Base-by-base conservation (phyloP, 2,329 filamentous ascomycete genomes). In the Penicillium sp. region DNA sequence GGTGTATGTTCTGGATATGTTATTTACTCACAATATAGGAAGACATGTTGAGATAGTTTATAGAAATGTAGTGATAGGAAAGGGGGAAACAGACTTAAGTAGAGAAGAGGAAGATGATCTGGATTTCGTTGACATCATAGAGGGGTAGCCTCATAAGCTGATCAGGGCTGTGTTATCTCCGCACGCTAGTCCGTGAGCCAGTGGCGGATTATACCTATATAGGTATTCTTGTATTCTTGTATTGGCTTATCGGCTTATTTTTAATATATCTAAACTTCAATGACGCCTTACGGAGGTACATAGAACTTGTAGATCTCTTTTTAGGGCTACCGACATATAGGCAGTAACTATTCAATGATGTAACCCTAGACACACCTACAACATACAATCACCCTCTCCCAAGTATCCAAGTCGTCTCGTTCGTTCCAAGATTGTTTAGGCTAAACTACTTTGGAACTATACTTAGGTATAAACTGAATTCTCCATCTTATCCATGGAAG, bases 41-140 rank as follows among this genome's bases (percentile, higher is more conserved):
- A 54, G 55, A 21, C 55, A 57, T 57, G 17, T 15, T 57, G 29
- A 13, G 12, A 35, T 45, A 4, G 29, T 17, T 35, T 35, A 17
- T 47, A 21, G 19, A 19, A 19, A 13, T 33, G n/a, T 12, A n/a
- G 41, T 31, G 17, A 4, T 19, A 4, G n/a, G 8, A 17, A 2
- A 6, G 31, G 15, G 13, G 23, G 10, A 37, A 27, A 15, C 3
- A 8, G 42, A 35, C 8, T 31, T 54, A 54, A 40, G 15, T 48
- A 48, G 40, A 48, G 40, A 50, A 21, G 35, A 19, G 23, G 12
- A 27, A 23, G 12, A 17, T 12, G 19, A 37, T 7, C 35, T 38
- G 35, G 17, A 33, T 8, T 35, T 35, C 13, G 35, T 23, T 57
- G 45, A 57, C 55, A 57, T 57, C 55, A 57, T 57, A 57, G 55